Base-by-base conservation (phyloP, 2,329 filamentous ascomycete genomes). In the Fusarium caatingaense region DNA sequence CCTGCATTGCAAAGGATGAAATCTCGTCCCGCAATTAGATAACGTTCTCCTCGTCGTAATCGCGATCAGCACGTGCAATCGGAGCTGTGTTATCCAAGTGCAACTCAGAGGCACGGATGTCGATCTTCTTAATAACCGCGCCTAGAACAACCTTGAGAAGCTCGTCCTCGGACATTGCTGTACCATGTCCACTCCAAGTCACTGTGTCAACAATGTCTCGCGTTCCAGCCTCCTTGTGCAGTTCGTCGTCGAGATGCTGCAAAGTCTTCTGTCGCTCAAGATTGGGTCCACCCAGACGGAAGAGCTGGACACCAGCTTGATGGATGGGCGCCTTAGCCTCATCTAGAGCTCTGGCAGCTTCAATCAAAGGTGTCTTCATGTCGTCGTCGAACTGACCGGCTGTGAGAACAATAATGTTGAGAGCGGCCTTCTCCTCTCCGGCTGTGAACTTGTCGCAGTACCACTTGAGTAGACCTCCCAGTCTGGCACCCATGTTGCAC, bases 291-390 rank as follows among this genome's bases (percentile, higher is more conserved):
- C 60, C 60, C 1, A 63, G 32, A 5, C 60, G 60, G 23, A 63
- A 63, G 1, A 63, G 42, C 23, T 63, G 60, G 6, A 63, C 60
- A 2, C 60, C 60, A 11, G 60, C 60, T 28, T 63, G 60, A 16
- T 63, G 60, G n/a, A 63, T 63, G 7, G 60, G 60, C 15, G 60
- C 60, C 27, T 63, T 63, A 8, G 60, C 60, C 47, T 63, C 60
- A 21, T 63, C 60, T 5, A 63, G 60, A 28, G 60, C 61, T 6
- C 60, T 42, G 13, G 60, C 60, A 18, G 60, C 60, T 10, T 62
- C 34, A 11, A 63, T 63, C 2, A 63, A 34, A 2, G 60, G 60
- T 6, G 60, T 41, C 28, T 63, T 63, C n/a, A 63, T 63, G 16
- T 63, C 60, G 15, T 63, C 60, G n/a, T 63, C 60, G 23, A 63